Evolutionary conservation across 2,329 filamentous ascomycete genomes (phyloP).

Genomic region (Curvularia sp.): DNA sequence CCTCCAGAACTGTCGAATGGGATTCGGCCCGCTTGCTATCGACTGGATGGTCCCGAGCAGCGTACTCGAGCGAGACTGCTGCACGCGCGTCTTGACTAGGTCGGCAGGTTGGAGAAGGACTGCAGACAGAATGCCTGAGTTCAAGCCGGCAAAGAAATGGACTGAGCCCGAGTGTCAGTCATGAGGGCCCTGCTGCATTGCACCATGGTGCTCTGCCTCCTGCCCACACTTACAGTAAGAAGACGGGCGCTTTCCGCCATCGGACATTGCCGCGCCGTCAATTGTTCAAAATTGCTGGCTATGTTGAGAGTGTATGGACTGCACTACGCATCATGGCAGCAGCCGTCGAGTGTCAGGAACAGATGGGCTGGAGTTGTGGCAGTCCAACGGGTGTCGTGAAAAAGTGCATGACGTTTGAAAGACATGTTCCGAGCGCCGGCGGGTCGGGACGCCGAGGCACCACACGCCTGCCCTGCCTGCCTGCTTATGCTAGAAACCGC

Average conservation of each 20-base stretch:
- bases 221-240: conserved; percentile 54
- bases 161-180: conserved; percentile 45
- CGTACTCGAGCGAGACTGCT: conserved; percentile 78
- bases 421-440: conserved; percentile 18
- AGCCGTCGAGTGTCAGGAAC: conserved; percentile 3
- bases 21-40: conserved; percentile 71
- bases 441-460: conserved; percentile 22
- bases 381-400: conserved; percentile 8
- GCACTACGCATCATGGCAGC: conserved; percentile 20
- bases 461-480: neutral
- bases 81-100: conserved; percentile 93
- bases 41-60: conserved; percentile 72
- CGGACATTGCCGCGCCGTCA: conserved; percentile 57
- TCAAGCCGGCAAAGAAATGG: conserved; percentile 88
- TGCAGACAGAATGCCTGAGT: conserved; percentile 85
- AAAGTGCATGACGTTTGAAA: conserved; percentile 30
- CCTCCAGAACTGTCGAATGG: conserved; percentile 82
- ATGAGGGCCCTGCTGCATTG: neutral
- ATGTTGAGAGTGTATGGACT: conserved; percentile 20
- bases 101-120: conserved; percentile 93
- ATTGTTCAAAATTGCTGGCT: conserved; percentile 35
- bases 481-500: neutral
- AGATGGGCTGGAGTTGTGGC: neutral
- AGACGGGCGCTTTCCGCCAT: conserved; percentile 60
- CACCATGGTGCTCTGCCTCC: neutral